Base-by-base conservation (phyloP, 2,329 filamentous ascomycete genomes). In the Polychaeton citri region DNA sequence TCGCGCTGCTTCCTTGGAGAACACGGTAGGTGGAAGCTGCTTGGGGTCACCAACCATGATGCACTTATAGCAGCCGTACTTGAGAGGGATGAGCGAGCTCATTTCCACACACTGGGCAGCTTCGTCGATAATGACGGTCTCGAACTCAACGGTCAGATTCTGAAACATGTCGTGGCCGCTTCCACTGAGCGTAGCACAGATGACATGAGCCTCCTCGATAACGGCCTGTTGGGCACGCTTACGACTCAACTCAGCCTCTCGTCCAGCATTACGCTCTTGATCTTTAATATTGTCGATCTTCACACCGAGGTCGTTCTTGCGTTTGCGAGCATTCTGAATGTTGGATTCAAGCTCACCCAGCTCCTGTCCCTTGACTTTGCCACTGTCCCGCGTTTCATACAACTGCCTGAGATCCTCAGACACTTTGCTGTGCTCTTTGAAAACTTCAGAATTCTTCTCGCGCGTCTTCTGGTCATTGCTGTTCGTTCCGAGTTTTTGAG, bases 141-240 rank as follows among this genome's bases (percentile, higher is more conserved):
- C 90, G 47, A 98, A 98, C 58, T 98, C 90, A 35, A 98, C 85
- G 49, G 83, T 87, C 38, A 98, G 64, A 48, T 80, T 81, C 59
- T 88, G 85, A 64, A 98, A 94, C 77, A 96, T 93, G 47, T 98
- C 90, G 52, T 98, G 92, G 3, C 90, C 90, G 58, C 81, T 88
- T 50, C 88, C 90, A 57, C 87, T 95, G 34, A 98, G 75, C 1
- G 90, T 98, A 30, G 88, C 83, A 59, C 90, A 98, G 19, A 98
- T 76, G 35, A 98, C 81, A 60, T 98, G 84, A 2, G 90, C 85
- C 17, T 79, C 78, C 53, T 93, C 81, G 32, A 98, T 74, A 37
- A 98, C 83, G 47, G 90, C 78, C 57, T 96, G 87, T 58, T 96
- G 88, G 32, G 90, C 75, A 47, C 79, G 74, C 30, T 84, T 81